These are phyloP conservation scores for Amanita inopinata DNA, from an alignment of 768 basidiomycete species.

Conservation along the genomic window DNA sequence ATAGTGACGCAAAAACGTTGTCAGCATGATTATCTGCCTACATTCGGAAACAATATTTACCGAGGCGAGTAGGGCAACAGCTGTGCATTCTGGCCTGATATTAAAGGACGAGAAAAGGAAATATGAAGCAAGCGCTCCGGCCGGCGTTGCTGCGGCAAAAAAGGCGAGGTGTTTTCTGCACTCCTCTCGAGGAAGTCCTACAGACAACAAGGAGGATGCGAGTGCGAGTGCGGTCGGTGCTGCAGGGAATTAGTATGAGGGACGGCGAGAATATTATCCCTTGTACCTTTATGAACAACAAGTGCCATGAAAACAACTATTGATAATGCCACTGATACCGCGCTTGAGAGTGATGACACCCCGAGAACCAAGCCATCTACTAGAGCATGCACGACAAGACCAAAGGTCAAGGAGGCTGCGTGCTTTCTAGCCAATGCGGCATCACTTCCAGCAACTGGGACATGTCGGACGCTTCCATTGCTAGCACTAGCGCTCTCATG, in stretches of 20 bases:
- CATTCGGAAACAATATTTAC: constrained; percentile 32
- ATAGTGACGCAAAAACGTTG: constrained; percentile 6
- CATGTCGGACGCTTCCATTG: constrained; percentile 11
- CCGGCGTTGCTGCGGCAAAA: constrained; percentile 80
- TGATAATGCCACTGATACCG: constrained; percentile 38
- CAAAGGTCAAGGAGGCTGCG: constrained; percentile 72
- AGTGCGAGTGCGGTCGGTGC: constrained; percentile 89
- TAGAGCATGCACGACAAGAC: constrained; percentile 78
- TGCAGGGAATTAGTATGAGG: constrained; percentile 19
- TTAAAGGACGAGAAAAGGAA: constrained; percentile 44
- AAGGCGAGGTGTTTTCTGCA: constrained; percentile 67
- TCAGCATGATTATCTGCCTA: neutral
- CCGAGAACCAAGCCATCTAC: constrained; percentile 93
- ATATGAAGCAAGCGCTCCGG: constrained; percentile 75
- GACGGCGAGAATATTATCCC: neutral
- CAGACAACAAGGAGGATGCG: constrained; percentile 75
- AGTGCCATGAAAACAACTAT: constrained; percentile 87
- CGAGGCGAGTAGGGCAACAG: constrained; percentile 73
- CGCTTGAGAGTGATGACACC: constrained; percentile 45
- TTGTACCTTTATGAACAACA: constrained; percentile 77
- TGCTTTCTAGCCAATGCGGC: constrained; percentile 20
- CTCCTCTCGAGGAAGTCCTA: constrained; percentile 52
- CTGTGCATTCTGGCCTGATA: constrained; percentile 49
- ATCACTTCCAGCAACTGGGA: constrained; percentile 12
- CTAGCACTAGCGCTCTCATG: neutral